phyloP scores from a whole-genome alignment of 148 eudicot species.

The Hydrangea macrophylla region DNA sequence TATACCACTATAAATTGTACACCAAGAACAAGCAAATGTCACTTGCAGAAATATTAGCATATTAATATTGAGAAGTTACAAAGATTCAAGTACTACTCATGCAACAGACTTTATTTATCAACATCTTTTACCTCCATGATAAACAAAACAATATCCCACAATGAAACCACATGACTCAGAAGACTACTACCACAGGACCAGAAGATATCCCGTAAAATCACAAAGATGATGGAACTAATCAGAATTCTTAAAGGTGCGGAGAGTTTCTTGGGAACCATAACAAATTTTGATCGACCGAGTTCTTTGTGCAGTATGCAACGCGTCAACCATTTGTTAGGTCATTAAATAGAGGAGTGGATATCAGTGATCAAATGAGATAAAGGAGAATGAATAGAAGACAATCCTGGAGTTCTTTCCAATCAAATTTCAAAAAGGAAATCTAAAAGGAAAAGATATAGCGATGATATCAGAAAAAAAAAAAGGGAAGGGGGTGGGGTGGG shows the following conservation, averaged over 20 bases:
- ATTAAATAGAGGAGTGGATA: too few relatives aligned
- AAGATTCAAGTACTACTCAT: neutral
- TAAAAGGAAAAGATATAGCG: too few relatives aligned
- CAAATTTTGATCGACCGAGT: too few relatives aligned
- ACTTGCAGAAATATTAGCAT: neutral
- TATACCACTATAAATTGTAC: neutral
- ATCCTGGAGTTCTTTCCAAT: too few relatives aligned
- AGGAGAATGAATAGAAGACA: too few relatives aligned
- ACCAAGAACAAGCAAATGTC: neutral
- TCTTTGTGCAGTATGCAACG: too few relatives aligned
- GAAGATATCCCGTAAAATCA: neutral
- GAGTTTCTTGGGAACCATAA: too few relatives aligned
- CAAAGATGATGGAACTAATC: neutral
- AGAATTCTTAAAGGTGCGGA: neutral
- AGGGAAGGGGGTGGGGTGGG: too few relatives aligned
- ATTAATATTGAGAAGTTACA: neutral
- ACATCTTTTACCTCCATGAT: neutral
- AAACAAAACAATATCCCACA: neutral
- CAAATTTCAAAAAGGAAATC: too few relatives aligned
- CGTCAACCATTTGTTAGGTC: too few relatives aligned
- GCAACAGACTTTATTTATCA: neutral
- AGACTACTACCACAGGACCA: neutral
- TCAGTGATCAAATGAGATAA: too few relatives aligned
- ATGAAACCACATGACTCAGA: neutral
- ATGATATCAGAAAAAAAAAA: too few relatives aligned